Evolutionary conservation across 2,329 filamentous ascomycete genomes (phyloP).

Genomic region (Purpureocillium lavendulum): DNA sequence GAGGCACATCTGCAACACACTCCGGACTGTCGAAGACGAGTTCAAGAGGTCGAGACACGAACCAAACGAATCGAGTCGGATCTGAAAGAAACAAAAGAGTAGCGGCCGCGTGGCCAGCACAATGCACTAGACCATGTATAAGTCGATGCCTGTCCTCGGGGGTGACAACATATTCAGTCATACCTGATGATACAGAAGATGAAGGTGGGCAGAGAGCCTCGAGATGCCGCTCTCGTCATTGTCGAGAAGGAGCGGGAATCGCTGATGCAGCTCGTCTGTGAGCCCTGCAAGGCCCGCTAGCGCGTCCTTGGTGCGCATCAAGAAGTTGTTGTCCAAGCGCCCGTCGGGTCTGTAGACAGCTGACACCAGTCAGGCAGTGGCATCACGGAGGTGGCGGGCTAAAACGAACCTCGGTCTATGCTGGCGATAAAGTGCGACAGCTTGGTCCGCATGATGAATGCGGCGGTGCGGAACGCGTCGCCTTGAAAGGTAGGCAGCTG

Average conservation of each 20-base stretch:
- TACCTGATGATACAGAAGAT: slow-evolving; percentile 24
- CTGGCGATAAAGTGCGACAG: slow-evolving; percentile 20
- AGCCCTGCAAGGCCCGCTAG: slow-evolving; percentile 18
- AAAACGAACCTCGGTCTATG: slow-evolving; percentile 18
- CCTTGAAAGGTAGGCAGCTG: slow-evolving; percentile 22
- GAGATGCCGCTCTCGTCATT: slow-evolving; percentile 22
- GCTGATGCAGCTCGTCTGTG: slow-evolving; percentile 19
- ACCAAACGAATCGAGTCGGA: slow-evolving; percentile 8
- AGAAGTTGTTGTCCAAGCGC: slow-evolving; percentile 19
- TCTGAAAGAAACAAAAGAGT: slow-evolving; percentile 15
- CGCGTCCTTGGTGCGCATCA: slow-evolving; percentile 20
- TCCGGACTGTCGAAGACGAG: neutral
- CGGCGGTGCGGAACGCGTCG: slow-evolving; percentile 14
- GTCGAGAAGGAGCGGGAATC: slow-evolving; percentile 19
- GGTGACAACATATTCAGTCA: neutral
- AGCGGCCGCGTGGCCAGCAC: slow-evolving; percentile 15
- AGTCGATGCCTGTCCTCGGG: neutral
- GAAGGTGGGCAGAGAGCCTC: slow-evolving; percentile 20
- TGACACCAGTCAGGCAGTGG: neutral
- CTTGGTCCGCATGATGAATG: slow-evolving; percentile 22
- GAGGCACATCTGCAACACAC: slow-evolving; percentile 11
- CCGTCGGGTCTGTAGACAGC: slow-evolving; percentile 20
- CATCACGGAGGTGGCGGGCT: neutral
- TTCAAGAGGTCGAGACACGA: neutral
- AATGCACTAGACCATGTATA: slow-evolving; percentile 9